These are phyloP conservation scores for Schoenoplectus triqueter DNA, from an alignment of 202 grass and related monocot species.

Conservation along the genomic window DNA sequence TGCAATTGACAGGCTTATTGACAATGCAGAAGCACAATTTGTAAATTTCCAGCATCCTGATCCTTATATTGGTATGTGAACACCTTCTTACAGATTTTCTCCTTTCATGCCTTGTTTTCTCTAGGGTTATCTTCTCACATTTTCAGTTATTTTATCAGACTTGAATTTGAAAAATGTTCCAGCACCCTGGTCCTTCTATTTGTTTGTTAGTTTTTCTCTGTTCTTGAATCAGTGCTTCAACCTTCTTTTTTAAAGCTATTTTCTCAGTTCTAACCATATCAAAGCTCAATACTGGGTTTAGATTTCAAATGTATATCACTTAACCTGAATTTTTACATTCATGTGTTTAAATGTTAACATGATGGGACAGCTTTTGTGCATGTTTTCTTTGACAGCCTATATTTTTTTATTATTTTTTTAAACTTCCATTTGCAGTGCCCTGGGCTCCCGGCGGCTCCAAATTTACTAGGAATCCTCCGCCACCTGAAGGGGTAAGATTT, in stretches of 20 bases:
- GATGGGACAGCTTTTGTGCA: background rate
- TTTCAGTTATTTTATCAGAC: background rate
- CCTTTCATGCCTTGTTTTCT: background rate
- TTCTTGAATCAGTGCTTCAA: background rate
- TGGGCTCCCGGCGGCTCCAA: conserved; percentile 87
- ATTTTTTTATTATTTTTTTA: conserved; percentile 23
- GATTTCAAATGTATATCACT: conserved; percentile 15
- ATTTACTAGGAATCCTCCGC: conserved; percentile 90
- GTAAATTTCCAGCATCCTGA: conserved; percentile 88
- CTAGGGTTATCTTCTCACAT: background rate
- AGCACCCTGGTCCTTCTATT: conserved; percentile 69
- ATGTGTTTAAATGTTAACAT: background rate
- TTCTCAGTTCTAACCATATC: background rate
- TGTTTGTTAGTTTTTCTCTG: conserved; percentile 44
- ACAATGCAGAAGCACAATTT: conserved; percentile 55
- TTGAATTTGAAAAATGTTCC: conserved; percentile 42
- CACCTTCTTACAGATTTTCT: background rate
- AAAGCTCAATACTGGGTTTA: background rate
- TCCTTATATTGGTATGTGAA: conserved; percentile 83
- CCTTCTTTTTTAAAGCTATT: background rate
- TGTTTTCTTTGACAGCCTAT: background rate
- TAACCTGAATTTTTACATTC: background rate
- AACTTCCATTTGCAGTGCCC: conserved; percentile 61
- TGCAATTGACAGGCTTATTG: conserved; percentile 85
- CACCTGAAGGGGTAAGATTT: conserved; percentile 81